Conservation (phyloP, 2,329 filamentous ascomycete species). For the Helotiales sp. region DNA sequence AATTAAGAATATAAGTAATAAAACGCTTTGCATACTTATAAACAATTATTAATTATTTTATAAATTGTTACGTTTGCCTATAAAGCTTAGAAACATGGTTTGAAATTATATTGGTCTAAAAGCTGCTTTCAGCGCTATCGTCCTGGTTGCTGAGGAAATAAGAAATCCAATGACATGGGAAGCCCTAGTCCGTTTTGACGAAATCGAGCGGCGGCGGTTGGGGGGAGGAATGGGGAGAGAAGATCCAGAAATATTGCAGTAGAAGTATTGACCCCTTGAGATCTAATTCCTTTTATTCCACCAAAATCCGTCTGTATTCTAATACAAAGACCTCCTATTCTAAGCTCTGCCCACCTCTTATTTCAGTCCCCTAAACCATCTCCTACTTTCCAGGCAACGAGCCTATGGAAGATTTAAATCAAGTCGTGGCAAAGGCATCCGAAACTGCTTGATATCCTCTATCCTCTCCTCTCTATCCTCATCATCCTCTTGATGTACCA, state of each 20-base stretch:
- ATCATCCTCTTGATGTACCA: background rate
- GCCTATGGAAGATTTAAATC: background rate
- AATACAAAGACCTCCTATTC: no score
- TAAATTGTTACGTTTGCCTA: conserved; percentile 16
- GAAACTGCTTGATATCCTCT: background rate
- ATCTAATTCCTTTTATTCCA: no score
- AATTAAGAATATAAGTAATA: conserved; percentile 1
- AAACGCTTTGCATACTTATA: conserved; percentile 8
- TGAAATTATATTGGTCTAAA: conserved; percentile 21
- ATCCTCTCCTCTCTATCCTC: background rate
- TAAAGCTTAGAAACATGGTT: conserved; percentile 20
- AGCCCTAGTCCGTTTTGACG: no score
- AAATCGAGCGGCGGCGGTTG: no score
- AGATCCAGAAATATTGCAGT: no score
- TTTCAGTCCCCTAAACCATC: no score
- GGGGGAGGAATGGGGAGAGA: no score
- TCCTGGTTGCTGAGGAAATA: conserved; percentile 20
- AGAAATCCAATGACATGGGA: no score
- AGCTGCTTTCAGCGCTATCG: conserved; percentile 18
- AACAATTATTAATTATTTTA: background rate
- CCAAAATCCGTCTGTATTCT: no score
- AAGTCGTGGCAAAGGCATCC: background rate
- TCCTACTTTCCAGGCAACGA: no score
- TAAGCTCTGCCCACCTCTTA: no score
- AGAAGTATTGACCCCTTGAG: no score